phyloP scores from a whole-genome alignment of 345 rosid species.

The Moricandia arvensis region DNA sequence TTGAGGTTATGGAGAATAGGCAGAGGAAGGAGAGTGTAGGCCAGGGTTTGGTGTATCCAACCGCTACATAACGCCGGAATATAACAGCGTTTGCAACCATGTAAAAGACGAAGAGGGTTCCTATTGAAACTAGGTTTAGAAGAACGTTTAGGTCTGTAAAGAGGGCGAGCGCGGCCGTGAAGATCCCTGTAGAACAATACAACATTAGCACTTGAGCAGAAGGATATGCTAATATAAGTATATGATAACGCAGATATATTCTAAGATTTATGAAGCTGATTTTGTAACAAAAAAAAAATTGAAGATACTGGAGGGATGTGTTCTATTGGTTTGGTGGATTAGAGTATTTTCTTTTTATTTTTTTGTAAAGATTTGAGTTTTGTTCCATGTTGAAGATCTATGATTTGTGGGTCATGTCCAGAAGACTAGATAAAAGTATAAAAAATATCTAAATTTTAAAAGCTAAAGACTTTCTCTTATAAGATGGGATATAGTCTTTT shows the following conservation, averaged over 20 bases:
- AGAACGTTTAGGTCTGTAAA: constrained; percentile 73
- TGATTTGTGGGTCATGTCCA: neutral
- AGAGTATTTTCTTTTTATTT: neutral
- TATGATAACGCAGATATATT: constrained; percentile 18
- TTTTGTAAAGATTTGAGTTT: neutral
- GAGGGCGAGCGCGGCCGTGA: constrained; percentile 78
- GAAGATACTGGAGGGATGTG: constrained; percentile 14
- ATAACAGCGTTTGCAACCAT: constrained; percentile 89
- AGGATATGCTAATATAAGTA: constrained; percentile 1
- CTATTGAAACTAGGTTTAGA: constrained; percentile 72
- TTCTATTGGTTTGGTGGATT: constrained; percentile 6
- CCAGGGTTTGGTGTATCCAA: constrained; percentile 67
- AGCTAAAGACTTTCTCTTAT: neutral
- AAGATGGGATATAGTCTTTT: neutral
- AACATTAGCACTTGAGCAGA: neutral
- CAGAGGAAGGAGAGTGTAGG: constrained; percentile 69
- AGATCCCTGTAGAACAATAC: constrained; percentile 53
- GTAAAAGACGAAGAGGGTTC: constrained; percentile 91
- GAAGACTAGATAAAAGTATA: neutral
- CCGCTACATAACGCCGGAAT: constrained; percentile 63
- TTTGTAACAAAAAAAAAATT: neutral
- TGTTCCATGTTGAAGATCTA: constrained; percentile 17
- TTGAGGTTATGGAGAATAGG: constrained; percentile 56
- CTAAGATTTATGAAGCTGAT: constrained; percentile 1
- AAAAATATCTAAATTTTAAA: neutral